Percentiles rank a stretch among this genome's conserved stretches.
Evolutionary conservation across 2,329 filamentous ascomycete genomes (phyloP).

Genomic region (Phialophora macrospora): DNA sequence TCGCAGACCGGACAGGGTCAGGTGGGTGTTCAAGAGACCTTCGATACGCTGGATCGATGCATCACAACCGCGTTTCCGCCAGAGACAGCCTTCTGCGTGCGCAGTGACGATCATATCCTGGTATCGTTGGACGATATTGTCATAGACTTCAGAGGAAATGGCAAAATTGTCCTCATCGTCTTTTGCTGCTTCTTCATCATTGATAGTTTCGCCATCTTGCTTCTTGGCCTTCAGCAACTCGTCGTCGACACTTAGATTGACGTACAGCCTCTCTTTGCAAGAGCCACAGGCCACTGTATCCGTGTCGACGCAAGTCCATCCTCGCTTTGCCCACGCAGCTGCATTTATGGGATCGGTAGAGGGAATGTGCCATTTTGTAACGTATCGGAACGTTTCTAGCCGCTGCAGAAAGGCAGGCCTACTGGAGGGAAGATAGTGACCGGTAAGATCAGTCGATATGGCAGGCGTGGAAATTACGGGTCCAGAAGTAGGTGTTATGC

Average conservation of each 20-base stretch:
- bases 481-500: constrained; percentile 31
- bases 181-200: constrained; percentile 47
- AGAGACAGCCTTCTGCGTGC: constrained; percentile 82
- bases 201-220: constrained; percentile 47
- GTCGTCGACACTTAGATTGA: constrained; percentile 69
- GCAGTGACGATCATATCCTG: constrained; percentile 71
- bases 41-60: constrained; percentile 70
- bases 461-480: constrained; percentile 40
- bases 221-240: constrained; percentile 29
- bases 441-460: constrained; percentile 47
- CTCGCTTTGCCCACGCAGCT: constrained; percentile 90
- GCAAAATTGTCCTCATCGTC: constrained; percentile 29
- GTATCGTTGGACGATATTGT: constrained; percentile 77
- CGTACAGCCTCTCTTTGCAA: constrained; percentile 81
- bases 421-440: constrained; percentile 85
- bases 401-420: constrained; percentile 79
- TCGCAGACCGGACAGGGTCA: constrained; percentile 63
- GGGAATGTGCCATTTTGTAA: constrained; percentile 83
- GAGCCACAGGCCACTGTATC: constrained; percentile 85
- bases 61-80: constrained; percentile 86
- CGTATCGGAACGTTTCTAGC: constrained; percentile 84
- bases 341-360: constrained; percentile 87
- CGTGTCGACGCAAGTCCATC: constrained; percentile 83
- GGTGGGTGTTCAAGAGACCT: constrained; percentile 63
- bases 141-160: constrained; percentile 47